These are phyloP conservation scores for Fistulinella prunicolor DNA, from an alignment of 768 basidiomycete genomes.

Conservation along the genomic window DNA sequence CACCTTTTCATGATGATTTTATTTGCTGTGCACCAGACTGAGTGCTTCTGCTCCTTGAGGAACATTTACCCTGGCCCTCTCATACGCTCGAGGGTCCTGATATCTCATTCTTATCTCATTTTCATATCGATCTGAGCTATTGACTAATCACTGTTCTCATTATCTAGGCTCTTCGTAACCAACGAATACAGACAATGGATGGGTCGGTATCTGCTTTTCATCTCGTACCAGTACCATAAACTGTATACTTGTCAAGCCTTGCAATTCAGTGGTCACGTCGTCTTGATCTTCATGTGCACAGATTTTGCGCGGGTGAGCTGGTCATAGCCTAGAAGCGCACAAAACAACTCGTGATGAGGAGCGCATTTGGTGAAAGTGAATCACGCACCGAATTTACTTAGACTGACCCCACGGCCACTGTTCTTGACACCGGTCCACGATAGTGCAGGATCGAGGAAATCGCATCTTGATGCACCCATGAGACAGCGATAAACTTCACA, in stretches of 20 bases:
- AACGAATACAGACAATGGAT: neutral
- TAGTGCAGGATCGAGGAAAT: conserved; percentile 88
- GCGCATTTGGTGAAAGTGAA: neutral
- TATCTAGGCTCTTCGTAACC: neutral
- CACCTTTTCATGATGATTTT: conserved; percentile 30
- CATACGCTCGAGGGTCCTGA: conserved; percentile 38
- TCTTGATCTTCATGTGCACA: conserved; percentile 80
- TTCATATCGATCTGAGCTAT: neutral
- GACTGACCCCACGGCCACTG: conserved; percentile 85
- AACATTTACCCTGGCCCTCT: conserved; percentile 29
- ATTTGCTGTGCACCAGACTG: conserved; percentile 38
- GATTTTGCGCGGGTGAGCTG: conserved; percentile 80
- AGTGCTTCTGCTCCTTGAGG: conserved; percentile 34
- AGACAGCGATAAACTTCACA: neutral
- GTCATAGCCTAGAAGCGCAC: conserved; percentile 64
- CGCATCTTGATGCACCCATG: conserved; percentile 52
- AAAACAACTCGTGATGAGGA: neutral
- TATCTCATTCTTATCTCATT: neutral
- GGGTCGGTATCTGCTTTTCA: neutral
- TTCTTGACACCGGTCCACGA: conserved; percentile 95
- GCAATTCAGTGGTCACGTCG: conserved; percentile 17
- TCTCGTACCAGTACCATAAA: neutral
- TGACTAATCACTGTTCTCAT: conserved; percentile 2
- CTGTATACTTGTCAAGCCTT: neutral
- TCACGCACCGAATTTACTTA: conserved; percentile 80